Percentiles rank a stretch among this genome's conserved stretches.
phyloP scores from a whole-genome alignment of 441 rosid species.

The Macaranga tanarius region DNA sequence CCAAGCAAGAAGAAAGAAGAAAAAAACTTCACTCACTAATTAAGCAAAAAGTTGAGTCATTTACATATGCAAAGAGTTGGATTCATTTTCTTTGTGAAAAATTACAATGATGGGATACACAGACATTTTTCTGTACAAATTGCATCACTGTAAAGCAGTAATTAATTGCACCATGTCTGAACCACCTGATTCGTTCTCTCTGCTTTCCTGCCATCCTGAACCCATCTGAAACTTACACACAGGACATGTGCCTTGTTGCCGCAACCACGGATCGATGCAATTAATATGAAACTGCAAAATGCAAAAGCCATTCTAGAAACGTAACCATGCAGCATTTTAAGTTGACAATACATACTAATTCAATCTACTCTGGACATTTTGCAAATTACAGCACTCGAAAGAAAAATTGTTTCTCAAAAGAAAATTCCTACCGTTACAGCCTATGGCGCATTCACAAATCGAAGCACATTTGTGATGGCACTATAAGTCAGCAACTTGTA shows the following conservation, averaged over 20 bases:
- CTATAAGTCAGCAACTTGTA: neutral
- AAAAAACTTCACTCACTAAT: neutral
- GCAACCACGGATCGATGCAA: conserved; percentile 89
- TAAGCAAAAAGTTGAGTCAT: conserved; percentile 13
- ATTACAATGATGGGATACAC: neutral
- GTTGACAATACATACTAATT: too few species aligned
- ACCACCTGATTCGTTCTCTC: conserved; percentile 44
- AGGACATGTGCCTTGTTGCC: conserved; percentile 90
- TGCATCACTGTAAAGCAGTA: neutral
- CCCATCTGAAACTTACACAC: conserved; percentile 74
- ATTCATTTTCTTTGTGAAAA: neutral
- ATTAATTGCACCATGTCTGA: conserved; percentile 52
- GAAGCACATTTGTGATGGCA: neutral
- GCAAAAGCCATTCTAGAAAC: conserved; percentile 1
- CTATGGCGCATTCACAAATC: too few species aligned
- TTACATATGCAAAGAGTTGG: neutral
- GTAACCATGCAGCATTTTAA: neutral
- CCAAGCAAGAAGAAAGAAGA: neutral
- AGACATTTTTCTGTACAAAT: conserved; percentile 7
- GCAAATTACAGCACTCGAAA: too few species aligned
- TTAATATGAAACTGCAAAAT: conserved; percentile 68
- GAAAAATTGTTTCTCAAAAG: too few species aligned
- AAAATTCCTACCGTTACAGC: too few species aligned
- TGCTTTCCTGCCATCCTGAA: conserved; percentile 60
- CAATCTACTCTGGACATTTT: too few species aligned